Evolutionary conservation across 1,284 basidiomycete species (phyloP).

Genomic region (Trichosporon asahii): DNA sequence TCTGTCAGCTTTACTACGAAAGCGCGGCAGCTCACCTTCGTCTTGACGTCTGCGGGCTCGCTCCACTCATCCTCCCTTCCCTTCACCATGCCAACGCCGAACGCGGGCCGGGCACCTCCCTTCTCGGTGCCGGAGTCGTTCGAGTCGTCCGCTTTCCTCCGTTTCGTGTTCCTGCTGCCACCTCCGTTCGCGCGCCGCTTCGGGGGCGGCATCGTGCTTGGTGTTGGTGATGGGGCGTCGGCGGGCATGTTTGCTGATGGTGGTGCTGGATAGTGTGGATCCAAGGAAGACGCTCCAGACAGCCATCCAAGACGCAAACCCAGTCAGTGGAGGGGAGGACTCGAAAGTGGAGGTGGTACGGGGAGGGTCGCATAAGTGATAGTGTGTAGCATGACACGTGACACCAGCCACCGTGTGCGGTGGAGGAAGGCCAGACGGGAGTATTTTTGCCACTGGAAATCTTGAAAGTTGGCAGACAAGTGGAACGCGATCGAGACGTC

Average conservation of each 20-base stretch:
- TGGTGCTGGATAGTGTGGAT: neutral
- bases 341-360: constrained; percentile 20
- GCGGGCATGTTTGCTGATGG: constrained; percentile 17
- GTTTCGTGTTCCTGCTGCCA: constrained; percentile 32
- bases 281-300: neutral
- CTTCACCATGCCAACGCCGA: constrained; percentile 32
- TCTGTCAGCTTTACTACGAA: neutral
- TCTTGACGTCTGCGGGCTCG: constrained; percentile 41
- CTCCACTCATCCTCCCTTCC: constrained; percentile 40
- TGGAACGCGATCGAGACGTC: neutral
- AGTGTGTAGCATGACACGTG: neutral
- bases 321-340: neutral
- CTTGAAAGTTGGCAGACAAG: constrained; percentile 13
- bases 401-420: neutral
- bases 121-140: constrained; percentile 21
- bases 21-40: constrained; percentile 34
- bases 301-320: too few relatives aligned
- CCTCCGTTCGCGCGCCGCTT: constrained; percentile 11
- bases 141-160: constrained; percentile 39
- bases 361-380: neutral
- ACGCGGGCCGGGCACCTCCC: constrained; percentile 14
- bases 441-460: constrained; percentile 20
- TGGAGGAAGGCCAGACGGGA: neutral
- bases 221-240: constrained; percentile 27
- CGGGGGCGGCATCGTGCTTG: constrained; percentile 16